Percentiles rank a stretch among this genome's conserved stretches.
Conservation (phyloP, 495 filamentous ascomycete species). For the Neurospora hispaniola region DNA sequence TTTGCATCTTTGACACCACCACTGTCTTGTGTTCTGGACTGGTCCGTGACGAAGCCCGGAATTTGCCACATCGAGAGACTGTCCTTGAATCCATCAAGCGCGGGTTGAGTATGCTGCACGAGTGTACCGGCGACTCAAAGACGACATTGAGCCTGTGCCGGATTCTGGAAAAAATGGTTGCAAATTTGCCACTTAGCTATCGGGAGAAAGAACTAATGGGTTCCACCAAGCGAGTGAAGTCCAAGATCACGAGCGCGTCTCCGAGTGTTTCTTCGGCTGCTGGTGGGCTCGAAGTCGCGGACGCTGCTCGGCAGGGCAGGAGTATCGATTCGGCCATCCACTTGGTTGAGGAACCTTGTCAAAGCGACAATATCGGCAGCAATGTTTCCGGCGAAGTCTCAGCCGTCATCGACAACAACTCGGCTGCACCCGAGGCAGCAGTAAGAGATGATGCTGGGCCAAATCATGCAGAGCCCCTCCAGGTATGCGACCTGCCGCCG, state of each 20-base stretch:
- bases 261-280: background rate
- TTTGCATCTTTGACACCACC: slow-evolving; percentile 41
- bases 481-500: background rate
- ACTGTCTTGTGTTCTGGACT: slow-evolving; percentile 40
- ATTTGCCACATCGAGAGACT: slow-evolving; percentile 31
- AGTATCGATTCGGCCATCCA: background rate
- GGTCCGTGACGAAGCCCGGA: slow-evolving; percentile 35
- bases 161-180: slow-evolving; percentile 18
- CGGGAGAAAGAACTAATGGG: slow-evolving; percentile 16
- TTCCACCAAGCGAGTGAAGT: slow-evolving; percentile 11
- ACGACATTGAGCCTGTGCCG: slow-evolving; percentile 17
- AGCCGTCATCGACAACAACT: background rate
- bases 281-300: background rate
- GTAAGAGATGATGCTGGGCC: background rate
- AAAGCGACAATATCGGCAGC: background rate
- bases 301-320: background rate
- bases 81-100: slow-evolving; percentile 29
- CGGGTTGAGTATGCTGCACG: slow-evolving; percentile 28
- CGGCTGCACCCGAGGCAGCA: background rate
- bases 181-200: slow-evolving; percentile 14
- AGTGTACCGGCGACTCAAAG: slow-evolving; percentile 20
- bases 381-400: background rate
- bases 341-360: background rate
- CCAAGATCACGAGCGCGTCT: background rate
- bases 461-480: background rate